Evolutionary conservation across 805 yeast species (phyloP), one percentile per base, ranked within the genome.

Genomic region (Wickerhamomyces alni): DNA sequence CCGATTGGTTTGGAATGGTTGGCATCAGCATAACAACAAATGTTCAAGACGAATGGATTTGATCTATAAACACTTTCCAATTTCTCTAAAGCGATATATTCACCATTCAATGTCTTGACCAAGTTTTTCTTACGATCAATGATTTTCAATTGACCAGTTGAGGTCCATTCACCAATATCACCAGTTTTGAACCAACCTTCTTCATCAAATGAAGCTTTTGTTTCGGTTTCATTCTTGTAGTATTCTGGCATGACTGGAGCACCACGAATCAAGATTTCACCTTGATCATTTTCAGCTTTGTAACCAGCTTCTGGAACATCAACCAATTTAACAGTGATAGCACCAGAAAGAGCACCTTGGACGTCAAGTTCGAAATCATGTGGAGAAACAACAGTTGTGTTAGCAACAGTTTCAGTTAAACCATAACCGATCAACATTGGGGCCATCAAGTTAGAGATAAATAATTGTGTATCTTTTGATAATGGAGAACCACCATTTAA

Each of bases 101-200:
- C 99, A 66, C 99, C 99, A 61, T 93, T 91, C 55, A 77, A 72
- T 16, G 99, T 93, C 74, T 93, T 93, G 53, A 93, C 95, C 64
- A 93, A 73, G 63, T 93, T 93, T 80, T 93, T 93, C 72, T 79
- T 86, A 61, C 99, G 84, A 67, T 93, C 99, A 61, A 93, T 85
- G 45, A 93, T 70, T 58, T 74, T 78, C 57, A 93, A 71, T 42
- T 78, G 81, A 49, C 98, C 98, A 48, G 70, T 73, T 21, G 77
- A 44, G 32, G 89, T 74, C 95, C 96, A 87, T 69, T 87, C 88
- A 58, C 91, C 96, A 63, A 93, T 87, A 63, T 93, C 99, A 63
- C 99, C 99, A 26, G 98, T 93, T 59, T 70, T 74, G 71, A 93
- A 93, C 97, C 97, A 93, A 52, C 85, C 89, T 44, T 82, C 84